Evolutionary conservation across 176 grass and related monocot genomes (phyloP).

Genomic region (Avena insularis): DNA sequence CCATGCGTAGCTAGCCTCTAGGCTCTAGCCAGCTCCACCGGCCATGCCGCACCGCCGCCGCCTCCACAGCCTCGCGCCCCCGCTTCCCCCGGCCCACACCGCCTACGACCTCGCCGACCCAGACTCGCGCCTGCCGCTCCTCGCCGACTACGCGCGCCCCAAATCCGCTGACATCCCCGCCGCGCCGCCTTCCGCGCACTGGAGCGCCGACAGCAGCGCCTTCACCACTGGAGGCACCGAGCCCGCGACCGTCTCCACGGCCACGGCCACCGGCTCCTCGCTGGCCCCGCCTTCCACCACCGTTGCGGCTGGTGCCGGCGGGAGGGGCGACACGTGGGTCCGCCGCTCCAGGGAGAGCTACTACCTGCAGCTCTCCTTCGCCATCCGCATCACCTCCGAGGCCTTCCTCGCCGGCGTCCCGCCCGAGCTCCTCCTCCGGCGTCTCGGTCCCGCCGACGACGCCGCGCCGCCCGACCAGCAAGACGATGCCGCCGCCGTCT

Average conservation of each 20-base stretch:
- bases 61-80: slow-evolving; percentile 34
- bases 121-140: slow-evolving; percentile 48
- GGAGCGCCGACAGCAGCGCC: slow-evolving; percentile 54
- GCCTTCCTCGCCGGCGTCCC: slow-evolving; percentile 73
- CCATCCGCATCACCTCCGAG: slow-evolving; percentile 77
- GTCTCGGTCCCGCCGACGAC: slow-evolving; percentile 35
- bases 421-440: slow-evolving; percentile 46
- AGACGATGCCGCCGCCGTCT: slow-evolving; percentile 66
- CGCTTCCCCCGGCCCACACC: neutral
- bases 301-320: neutral
- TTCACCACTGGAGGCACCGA: slow-evolving; percentile 43
- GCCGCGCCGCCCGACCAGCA: neutral
- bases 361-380: slow-evolving; percentile 87
- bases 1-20: neutral
- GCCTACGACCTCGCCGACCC: slow-evolving; percentile 29
- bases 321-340: slow-evolving; percentile 63
- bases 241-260: slow-evolving; percentile 43
- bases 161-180: neutral
- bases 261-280: slow-evolving; percentile 40
- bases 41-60: slow-evolving; percentile 64
- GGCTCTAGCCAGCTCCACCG: slow-evolving; percentile 8
- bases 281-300: neutral
- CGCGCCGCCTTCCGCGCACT: slow-evolving; percentile 32
- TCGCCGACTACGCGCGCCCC: slow-evolving; percentile 46
- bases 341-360: slow-evolving; percentile 76